Evolutionary conservation across 2,329 filamentous ascomycete genomes (phyloP).

Genomic region (Nothomitra cinnamomea): DNA sequence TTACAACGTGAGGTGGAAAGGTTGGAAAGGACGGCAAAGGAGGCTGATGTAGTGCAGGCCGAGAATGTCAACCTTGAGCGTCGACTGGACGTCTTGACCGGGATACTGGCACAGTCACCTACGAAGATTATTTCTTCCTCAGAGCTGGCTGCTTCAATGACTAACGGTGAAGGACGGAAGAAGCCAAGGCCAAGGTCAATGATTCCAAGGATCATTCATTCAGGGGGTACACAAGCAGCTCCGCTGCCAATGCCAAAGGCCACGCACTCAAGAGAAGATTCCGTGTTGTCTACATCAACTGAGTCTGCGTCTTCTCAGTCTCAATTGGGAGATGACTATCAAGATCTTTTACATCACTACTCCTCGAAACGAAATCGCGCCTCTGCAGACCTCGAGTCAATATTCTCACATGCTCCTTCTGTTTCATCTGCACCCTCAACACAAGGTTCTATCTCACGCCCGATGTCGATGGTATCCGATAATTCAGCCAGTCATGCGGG

Average conservation of each 20-base stretch:
- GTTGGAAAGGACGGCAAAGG: constrained; percentile 3
- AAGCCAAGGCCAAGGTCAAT: constrained; percentile 2
- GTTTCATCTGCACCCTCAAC: not conserved
- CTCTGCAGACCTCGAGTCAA: constrained; percentile 2
- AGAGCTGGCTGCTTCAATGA: not conserved
- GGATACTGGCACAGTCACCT: constrained; percentile 9
- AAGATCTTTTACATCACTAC: constrained; percentile 2
- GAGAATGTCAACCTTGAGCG: constrained; percentile 11
- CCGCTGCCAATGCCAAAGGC: not conserved
- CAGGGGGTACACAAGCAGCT: not conserved
- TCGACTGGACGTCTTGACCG: constrained; percentile 11
- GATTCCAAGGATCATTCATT: not conserved
- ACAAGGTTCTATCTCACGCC: not conserved
- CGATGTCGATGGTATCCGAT: not conserved
- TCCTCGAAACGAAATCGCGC: not conserved
- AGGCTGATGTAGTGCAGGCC: constrained; percentile 10
- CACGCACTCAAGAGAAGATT: not conserved
- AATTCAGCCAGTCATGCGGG: not conserved
- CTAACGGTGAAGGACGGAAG: not conserved
- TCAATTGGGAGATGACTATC: not conserved
- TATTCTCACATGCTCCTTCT: not conserved
- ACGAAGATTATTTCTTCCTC: not conserved
- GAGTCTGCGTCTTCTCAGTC: not conserved
- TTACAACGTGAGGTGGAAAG: constrained; percentile 9
- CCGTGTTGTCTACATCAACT: not conserved